Base-by-base conservation (phyloP, 495 filamentous ascomycete genomes). In the Chaetomium tenue region DNA sequence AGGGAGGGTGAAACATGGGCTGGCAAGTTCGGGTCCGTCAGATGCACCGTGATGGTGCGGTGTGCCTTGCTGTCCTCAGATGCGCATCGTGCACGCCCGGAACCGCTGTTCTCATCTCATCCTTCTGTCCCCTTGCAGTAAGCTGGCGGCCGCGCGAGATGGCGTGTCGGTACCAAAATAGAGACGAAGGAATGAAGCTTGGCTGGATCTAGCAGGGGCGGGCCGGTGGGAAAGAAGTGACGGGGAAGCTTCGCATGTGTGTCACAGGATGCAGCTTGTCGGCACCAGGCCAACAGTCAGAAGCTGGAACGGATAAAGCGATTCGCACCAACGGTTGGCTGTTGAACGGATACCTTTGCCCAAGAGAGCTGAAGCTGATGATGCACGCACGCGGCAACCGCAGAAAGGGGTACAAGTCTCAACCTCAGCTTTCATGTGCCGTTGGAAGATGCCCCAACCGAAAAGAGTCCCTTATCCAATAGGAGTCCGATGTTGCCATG, bases 351-450 rank as follows among this genome's bases (percentile, higher is more conserved):
- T 20, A 11, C 20, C n/a, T 53, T 25, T 26, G 25, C 13, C 28
- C 52, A 3, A 37, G 16, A 33, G 26, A 54, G 53, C 53, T 56
- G 53, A 56, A 12, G 33, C 30, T 1, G 20, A 44, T 15, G 55
- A 39, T 42, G 55, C 37, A 58, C 20, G 37, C 22, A 25, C 7
- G 55, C 55, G 55, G 55, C 55, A 58, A 58, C 37, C 5, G 20
- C 26, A 54, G 18, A 20, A 20, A 23, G 53, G 9, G 52, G 28
- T 22, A 4, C 5, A n/a, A 55, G 20, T 28, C 5, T 53, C 50
- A 39, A 55, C 52, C 52, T 55, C 52, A 55, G 52, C 52, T 33
- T 23, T 16, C 46, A n/a, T n/a, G 46, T 23, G 18, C 53, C 53
- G 13, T 22, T 20, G 46, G n/a, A 15, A 33, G 9, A 18, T 15